A percentile compares a stretch with the other conserved stretches of the same genome.
Conservation (phyloP, 768 basidiomycete species). For the Xerocomellus intermedius region DNA sequence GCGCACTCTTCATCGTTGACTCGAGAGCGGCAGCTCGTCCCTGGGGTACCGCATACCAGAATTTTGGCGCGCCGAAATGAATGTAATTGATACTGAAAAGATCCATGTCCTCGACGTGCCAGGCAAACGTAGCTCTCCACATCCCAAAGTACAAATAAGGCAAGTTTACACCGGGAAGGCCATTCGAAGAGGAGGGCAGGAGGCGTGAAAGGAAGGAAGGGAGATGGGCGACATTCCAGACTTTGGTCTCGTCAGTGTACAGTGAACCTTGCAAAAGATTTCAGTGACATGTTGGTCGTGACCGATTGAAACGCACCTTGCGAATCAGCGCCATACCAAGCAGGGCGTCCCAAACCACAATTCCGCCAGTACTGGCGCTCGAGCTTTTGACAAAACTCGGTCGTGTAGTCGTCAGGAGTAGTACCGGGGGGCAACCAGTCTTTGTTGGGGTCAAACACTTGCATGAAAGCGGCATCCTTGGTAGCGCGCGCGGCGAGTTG, state of each 20-base stretch:
- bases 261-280: constrained; percentile 48
- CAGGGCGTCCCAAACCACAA: constrained; percentile 81
- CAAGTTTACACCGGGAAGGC: constrained; percentile 92
- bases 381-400: constrained; percentile 82
- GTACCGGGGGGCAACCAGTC: constrained; percentile 85
- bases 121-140: constrained; percentile 98
- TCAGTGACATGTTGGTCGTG: neutral
- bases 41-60: constrained; percentile 97
- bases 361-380: constrained; percentile 93
- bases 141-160: constrained; percentile 99
- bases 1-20: constrained; percentile 79
- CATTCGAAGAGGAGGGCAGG: constrained; percentile 60
- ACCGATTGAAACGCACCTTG: constrained; percentile 54
- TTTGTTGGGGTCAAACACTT: constrained; percentile 65
- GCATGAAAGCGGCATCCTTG: constrained; percentile 55
- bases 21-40: constrained; percentile 81
- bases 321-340: constrained; percentile 98
- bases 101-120: constrained; percentile 99
- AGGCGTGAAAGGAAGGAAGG: constrained; percentile 84
- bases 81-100: constrained; percentile 99
- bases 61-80: constrained; percentile 96
- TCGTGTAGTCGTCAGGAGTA: constrained; percentile 73
- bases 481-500: constrained; percentile 46
- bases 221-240: constrained; percentile 95
- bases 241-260: constrained; percentile 70